Base-by-base conservation (phyloP, 768 basidiomycete genomes). In the Ramaria rubella region DNA sequence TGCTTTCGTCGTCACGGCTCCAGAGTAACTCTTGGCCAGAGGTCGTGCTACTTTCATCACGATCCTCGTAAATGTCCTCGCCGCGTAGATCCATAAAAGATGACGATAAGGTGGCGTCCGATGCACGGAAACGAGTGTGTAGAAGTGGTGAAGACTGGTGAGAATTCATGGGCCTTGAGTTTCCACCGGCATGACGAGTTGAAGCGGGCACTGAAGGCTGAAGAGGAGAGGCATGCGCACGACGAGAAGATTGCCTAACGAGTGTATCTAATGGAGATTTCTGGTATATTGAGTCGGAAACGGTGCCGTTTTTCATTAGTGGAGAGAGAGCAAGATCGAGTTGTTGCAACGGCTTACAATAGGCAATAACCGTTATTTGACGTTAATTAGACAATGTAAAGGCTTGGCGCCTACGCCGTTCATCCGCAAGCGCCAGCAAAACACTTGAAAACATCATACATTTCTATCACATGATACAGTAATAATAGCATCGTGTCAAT, bases 231-330 rank as follows among this genome's bases (percentile, higher is more conserved):
- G 6, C 11, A n/a, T 23, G 43, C 26, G 66, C 64, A 61, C 72
- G 75, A 64, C 68, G 75, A 61, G 72, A 72, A 24, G 85, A 84
- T 54, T 72, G 71, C 57, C 78, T 75, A 54, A 78, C 80, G 48
- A 87, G 77, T 2, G 77, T 71, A 38, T 81, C 78, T 38, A 86
- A 73, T 6, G 85, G 85, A 1, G 86, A 87, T 21, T 75, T 69
- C 57, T 68, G 64, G 51, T 71, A 62, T 19, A 77, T 54, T 17
- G 55, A 56, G 44, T 30, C 40, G 6, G 55, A 48, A 33, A 34
- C 55, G 19, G 36, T 33, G 12, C 19, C 23, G 11, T 45, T 27
- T 46, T 30, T 23, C 55, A 56, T 56, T 14, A 44, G 26, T 48
- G n/a, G 24, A 21, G 40, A 46, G 54, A 46, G 26, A 55, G 23